Conservation (phyloP, 345 rosid species). For the Viola odorata region DNA sequence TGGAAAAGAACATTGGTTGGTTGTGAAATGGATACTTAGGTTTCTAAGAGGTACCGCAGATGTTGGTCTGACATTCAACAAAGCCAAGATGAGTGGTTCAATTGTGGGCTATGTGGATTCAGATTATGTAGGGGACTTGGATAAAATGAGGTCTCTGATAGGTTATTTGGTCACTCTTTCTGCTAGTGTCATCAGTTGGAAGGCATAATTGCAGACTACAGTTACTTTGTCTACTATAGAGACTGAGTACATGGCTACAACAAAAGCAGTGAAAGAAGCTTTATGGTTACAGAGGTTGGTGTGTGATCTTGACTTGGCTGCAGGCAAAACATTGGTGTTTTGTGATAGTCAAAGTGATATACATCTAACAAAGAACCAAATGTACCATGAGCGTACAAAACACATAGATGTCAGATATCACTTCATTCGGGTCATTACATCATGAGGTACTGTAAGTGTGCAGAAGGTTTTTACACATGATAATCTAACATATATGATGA, state of each 20-base stretch:
- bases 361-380: not conserved
- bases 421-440: not conserved
- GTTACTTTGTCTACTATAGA: not conserved
- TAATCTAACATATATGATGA: not conserved
- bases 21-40: not conserved
- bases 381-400: not conserved
- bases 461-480: not conserved
- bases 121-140: not conserved
- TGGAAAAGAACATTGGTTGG: not conserved
- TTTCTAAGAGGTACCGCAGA: not conserved
- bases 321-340: not conserved
- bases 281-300: not conserved
- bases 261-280: not conserved
- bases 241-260: not conserved
- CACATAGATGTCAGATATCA: not conserved
- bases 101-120: not conserved
- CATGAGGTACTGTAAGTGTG: not conserved
- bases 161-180: not conserved
- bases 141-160: not conserved
- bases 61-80: not conserved
- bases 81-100: not conserved
- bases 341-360: not conserved
- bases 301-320: not conserved
- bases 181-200: not conserved
- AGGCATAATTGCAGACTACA: not conserved